These are phyloP conservation scores for Azolla pinnata DNA, from an alignment of 75 land plant species.

Conservation along the genomic window DNA sequence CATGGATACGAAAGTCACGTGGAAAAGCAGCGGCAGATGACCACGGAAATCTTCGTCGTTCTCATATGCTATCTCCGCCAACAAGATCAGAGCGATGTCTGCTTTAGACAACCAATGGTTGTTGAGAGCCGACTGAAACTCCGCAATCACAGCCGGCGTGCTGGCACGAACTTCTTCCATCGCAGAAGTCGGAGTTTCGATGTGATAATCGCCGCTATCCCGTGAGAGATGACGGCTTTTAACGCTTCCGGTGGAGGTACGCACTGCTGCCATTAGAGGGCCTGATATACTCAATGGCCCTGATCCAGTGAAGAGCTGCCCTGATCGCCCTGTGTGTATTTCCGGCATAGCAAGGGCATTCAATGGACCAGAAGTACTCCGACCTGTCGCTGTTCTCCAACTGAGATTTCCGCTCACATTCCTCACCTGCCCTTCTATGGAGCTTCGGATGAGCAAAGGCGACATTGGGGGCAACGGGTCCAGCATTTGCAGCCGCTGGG, in stretches of 20 bases:
- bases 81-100: slow-evolving; percentile 85
- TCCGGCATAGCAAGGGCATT: slow-evolving; percentile 79
- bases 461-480: slow-evolving; percentile 92
- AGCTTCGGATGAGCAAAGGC: slow-evolving; percentile 81
- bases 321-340: slow-evolving; percentile 70
- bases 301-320: slow-evolving; percentile 79
- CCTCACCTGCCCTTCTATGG: slow-evolving; percentile 84
- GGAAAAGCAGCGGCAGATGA: slow-evolving; percentile 87
- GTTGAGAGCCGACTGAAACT: slow-evolving; percentile 87
- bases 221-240: slow-evolving; percentile 91
- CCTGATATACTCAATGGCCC: slow-evolving; percentile 83
- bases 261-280: slow-evolving; percentile 82
- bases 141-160: slow-evolving; percentile 66
- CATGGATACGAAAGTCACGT: slow-evolving; percentile 99
- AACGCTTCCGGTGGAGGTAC: slow-evolving; percentile 85
- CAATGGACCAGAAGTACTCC: slow-evolving; percentile 90
- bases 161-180: slow-evolving; percentile 63
- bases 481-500: slow-evolving; percentile 48
- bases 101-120: slow-evolving; percentile 93
- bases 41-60: slow-evolving; percentile 99
- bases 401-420: slow-evolving; percentile 90
- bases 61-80: slow-evolving; percentile 98
- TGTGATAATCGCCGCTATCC: slow-evolving; percentile 89
- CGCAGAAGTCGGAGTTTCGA: slow-evolving; percentile 79
- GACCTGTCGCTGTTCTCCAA: slow-evolving; percentile 91